Evolutionary conservation across 1,284 basidiomycete genomes (phyloP), one percentile per base, ranked within the genome.

Genomic region (Agaricales sp.): DNA sequence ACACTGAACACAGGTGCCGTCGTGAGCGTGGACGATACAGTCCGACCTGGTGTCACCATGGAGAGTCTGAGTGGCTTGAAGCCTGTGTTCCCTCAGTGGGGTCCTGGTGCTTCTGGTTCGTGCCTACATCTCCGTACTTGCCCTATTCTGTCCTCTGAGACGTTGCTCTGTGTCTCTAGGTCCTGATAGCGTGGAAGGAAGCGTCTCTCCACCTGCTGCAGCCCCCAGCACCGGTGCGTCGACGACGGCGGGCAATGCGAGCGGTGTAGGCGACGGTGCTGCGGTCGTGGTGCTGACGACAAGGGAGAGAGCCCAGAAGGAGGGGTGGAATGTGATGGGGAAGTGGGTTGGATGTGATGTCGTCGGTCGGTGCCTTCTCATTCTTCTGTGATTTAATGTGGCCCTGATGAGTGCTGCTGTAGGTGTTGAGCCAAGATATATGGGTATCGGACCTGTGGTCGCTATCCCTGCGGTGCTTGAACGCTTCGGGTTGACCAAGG

Each of bases 241-340:
- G 2, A 91, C 88, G 0, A 94, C 92, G 58, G 81, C 92, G 45
- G 88, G 87, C 18, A 97, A 97, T 64, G 91, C 94, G 0, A 94
- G 91, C 54, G 93, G 94, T 51, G 79, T 98, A 24, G 92, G 92
- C 8, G 95, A 99, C 63, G 95, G 95, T 49, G 95, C 93, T 24
- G 95, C 92, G 4, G 69, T 95, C 16, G 89, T 91, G 52, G 76
- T 99, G 46, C 70, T 99, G 54, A 92, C 90, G 4, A 86, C 91
- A 39, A 78, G 95, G 49, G 80, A 78, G 51, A 77, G 80, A 44
- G 95, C 95, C 16, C 78, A 89, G 67, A 78, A 80, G 62, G 83
- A 92, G 55, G 90, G 87, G 24, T 78, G 95, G 70, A 78, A 88
- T 23, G 82, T 99, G 57, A 56, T 97, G 30, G 95, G 81, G 49